These are phyloP conservation scores for Ilyonectria destructans DNA, from an alignment of 2,329 filamentous ascomycete species.

Conservation along the genomic window DNA sequence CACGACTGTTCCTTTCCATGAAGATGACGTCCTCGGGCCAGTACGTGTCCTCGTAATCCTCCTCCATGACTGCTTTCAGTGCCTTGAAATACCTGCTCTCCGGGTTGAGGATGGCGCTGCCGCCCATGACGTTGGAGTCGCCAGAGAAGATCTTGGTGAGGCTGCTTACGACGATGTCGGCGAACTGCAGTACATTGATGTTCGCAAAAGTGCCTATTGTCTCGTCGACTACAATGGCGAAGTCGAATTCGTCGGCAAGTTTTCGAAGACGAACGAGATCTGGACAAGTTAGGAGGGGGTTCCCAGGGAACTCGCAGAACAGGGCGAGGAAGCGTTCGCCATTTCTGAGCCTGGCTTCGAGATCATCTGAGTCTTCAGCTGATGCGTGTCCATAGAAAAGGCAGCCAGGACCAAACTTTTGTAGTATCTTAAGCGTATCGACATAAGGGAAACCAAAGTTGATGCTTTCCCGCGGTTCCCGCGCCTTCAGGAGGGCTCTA, in stretches of 20 bases:
- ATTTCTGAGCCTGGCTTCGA: conserved; percentile 78
- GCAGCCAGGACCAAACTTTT: conserved; percentile 94
- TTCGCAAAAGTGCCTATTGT: conserved; percentile 98
- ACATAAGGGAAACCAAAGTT: conserved; percentile 98
- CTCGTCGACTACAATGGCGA: conserved; percentile 93
- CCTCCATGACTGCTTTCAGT: conserved; percentile 77
- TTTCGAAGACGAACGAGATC: conserved; percentile 86
- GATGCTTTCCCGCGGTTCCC: conserved; percentile 81
- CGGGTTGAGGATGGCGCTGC: conserved; percentile 77
- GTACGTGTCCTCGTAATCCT: conserved; percentile 88
- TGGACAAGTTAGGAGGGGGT: conserved; percentile 89
- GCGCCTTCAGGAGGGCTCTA: conserved; percentile 77
- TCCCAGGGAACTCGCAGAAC: conserved; percentile 96
- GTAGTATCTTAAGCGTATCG: conserved; percentile 93
- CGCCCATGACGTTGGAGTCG: conserved; percentile 98
- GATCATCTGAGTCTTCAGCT: conserved; percentile 83
- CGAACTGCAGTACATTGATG: conserved; percentile 90
- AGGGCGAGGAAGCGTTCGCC: conserved; percentile 87
- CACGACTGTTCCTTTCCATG: conserved; percentile 95
- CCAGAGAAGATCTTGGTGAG: conserved; percentile 98
- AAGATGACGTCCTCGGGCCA: conserved; percentile 97
- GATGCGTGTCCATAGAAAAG: conserved; percentile 90
- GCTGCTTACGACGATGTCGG: conserved; percentile 94
- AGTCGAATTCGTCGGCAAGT: conserved; percentile 87
- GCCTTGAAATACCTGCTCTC: conserved; percentile 78